Evolutionary conservation across 2,329 filamentous ascomycete species (phyloP).

Genomic region (Cordyceps tenuipes): DNA sequence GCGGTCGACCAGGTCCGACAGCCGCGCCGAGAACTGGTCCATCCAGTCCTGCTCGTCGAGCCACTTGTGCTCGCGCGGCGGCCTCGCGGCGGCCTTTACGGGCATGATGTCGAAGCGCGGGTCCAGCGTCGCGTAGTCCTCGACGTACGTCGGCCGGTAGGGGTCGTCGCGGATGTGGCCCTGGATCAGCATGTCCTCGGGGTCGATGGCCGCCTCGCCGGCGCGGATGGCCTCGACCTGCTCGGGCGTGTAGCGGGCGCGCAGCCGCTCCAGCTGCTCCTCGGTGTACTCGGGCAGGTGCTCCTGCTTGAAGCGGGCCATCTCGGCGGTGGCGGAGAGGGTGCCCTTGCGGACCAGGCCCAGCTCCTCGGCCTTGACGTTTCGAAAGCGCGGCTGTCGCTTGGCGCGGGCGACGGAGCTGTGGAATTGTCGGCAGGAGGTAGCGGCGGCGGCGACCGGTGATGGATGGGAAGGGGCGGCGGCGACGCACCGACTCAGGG

Average conservation of each 20-base stretch:
- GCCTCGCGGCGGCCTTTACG: slow-evolving; percentile 37
- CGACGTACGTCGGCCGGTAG: slow-evolving; percentile 66
- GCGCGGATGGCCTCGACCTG: slow-evolving; percentile 77
- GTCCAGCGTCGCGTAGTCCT: slow-evolving; percentile 72
- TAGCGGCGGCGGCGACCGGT: slow-evolving; percentile 18
- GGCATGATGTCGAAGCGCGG: slow-evolving; percentile 68
- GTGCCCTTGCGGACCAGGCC: slow-evolving; percentile 32
- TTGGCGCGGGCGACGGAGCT: slow-evolving; percentile 37
- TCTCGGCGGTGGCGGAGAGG: slow-evolving; percentile 18
- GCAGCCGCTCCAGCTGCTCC: slow-evolving; percentile 55
- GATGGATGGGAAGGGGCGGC: slow-evolving; percentile 25
- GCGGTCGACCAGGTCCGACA: slow-evolving; percentile 34
- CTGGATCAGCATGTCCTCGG: slow-evolving; percentile 66
- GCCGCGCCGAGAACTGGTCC: slow-evolving; percentile 46
- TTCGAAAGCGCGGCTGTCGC: slow-evolving; percentile 44
- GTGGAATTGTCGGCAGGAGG: slow-evolving; percentile 39
- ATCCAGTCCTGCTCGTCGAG: slow-evolving; percentile 52
- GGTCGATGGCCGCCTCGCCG: slow-evolving; percentile 67
- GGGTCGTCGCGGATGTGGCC: slow-evolving; percentile 64
- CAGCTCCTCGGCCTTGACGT: slow-evolving; percentile 43
- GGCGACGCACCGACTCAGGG: slow-evolving; percentile 44
- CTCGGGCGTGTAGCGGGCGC: slow-evolving; percentile 64
- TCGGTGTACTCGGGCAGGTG: slow-evolving; percentile 57
- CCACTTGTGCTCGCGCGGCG: slow-evolving; percentile 47
- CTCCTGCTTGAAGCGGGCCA: slow-evolving; percentile 37